These are phyloP conservation scores for Hippophae gyantsensis DNA, from an alignment of 306 rosid species.

Conservation along the genomic window DNA sequence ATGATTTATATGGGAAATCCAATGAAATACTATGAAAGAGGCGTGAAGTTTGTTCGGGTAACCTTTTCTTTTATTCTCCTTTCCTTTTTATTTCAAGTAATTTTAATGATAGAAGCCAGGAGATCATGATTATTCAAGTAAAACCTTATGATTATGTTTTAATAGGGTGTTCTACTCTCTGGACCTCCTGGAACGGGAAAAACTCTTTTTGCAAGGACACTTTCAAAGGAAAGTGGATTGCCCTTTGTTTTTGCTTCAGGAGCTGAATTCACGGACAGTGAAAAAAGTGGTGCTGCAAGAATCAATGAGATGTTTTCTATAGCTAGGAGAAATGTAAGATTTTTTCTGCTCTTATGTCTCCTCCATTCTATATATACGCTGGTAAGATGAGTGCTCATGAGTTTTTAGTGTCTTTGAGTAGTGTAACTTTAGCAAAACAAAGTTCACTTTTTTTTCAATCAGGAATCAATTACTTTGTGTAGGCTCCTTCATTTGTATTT, in stretches of 20 bases:
- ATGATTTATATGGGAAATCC: slow-evolving; percentile 98
- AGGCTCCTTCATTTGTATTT: slow-evolving; percentile 94
- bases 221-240: slow-evolving; percentile 82
- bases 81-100: slow-evolving; percentile 3
- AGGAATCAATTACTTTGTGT: slow-evolving; percentile 14
- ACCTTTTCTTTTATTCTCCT: slow-evolving; percentile 5
- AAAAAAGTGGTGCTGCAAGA: slow-evolving; percentile 86
- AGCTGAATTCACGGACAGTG: slow-evolving; percentile 97
- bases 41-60: slow-evolving; percentile 95
- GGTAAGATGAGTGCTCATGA: too few species aligned
- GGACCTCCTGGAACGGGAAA: slow-evolving; percentile 99
- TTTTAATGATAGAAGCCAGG: background rate
- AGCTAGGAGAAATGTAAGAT: slow-evolving; percentile 85
- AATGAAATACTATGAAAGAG: slow-evolving; percentile 87
- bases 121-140: slow-evolving; percentile 12
- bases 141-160: slow-evolving; percentile 16
- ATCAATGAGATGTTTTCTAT: slow-evolving; percentile 83
- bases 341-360: background rate
- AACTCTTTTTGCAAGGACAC: slow-evolving; percentile 93
- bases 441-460: background rate
- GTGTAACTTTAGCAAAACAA: background rate
- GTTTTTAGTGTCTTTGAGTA: too few species aligned
- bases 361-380: background rate
- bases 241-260: slow-evolving; percentile 98
- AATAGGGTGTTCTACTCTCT: slow-evolving; percentile 95